These are phyloP conservation scores for Geotrichum klebahnii DNA, from an alignment of 1,139 yeast genomes.

Conservation along the genomic window DNA sequence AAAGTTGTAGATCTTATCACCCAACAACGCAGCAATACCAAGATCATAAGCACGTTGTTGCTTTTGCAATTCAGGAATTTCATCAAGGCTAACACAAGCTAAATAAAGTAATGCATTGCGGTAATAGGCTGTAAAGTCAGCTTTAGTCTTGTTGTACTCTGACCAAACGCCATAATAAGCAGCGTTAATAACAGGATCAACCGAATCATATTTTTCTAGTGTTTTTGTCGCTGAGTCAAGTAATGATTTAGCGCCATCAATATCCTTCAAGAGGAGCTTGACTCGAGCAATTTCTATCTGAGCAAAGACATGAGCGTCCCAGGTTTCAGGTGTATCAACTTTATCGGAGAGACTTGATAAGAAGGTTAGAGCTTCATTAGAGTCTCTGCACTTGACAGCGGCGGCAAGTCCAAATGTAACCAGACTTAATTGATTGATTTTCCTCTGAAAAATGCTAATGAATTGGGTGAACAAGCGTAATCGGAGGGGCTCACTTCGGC, in stretches of 20 bases:
- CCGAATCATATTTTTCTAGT: slow-evolving; percentile 58
- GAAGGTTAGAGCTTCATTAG: slow-evolving; percentile 54
- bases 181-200: slow-evolving; percentile 70
- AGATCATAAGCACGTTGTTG: slow-evolving; percentile 72
- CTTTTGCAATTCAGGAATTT: slow-evolving; percentile 51
- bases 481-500: slow-evolving; percentile 52
- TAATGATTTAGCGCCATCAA: slow-evolving; percentile 62
- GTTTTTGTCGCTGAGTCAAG: slow-evolving; percentile 58
- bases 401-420: slow-evolving; percentile 70
- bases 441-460: slow-evolving; percentile 59
- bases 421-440: slow-evolving; percentile 72
- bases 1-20: slow-evolving; percentile 89
- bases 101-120: slow-evolving; percentile 59
- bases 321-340: slow-evolving; percentile 45
- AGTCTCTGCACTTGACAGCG: slow-evolving; percentile 46
- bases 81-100: slow-evolving; percentile 55
- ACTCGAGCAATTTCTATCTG: slow-evolving; percentile 75
- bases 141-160: slow-evolving; percentile 66
- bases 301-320: slow-evolving; percentile 59
- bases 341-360: slow-evolving; percentile 50
- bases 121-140: slow-evolving; percentile 78
- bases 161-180: slow-evolving; percentile 80
- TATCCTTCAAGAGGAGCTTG: slow-evolving; percentile 54
- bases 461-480: slow-evolving; percentile 69
- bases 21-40: slow-evolving; percentile 81